These are phyloP conservation scores for Discostella stelligera DNA, from an alignment of 352 stramenopile genomes.

Conservation along the genomic window DNA sequence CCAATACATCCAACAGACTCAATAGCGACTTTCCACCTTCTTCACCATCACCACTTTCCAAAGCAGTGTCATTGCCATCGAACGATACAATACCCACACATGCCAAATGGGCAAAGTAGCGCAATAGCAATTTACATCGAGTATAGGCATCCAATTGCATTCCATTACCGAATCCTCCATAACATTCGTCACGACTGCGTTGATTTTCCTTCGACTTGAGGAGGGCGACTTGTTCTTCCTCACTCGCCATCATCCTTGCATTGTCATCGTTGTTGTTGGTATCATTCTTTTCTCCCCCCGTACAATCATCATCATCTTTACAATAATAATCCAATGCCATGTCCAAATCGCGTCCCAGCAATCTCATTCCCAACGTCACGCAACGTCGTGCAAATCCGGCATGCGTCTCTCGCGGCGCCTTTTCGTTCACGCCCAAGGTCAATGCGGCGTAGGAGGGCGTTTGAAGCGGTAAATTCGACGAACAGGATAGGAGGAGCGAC, in stretches of 20 bases:
- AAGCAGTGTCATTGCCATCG: background rate
- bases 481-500: slow-evolving; percentile 56
- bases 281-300: background rate
- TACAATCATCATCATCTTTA: background rate
- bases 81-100: slow-evolving; percentile 54
- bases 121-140: slow-evolving; percentile 57
- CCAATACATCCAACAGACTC: slow-evolving; percentile 53
- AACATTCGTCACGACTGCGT: slow-evolving; percentile 19
- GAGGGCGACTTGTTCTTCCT: slow-evolving; percentile 13
- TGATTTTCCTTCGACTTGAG: slow-evolving; percentile 27
- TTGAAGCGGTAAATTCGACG: slow-evolving; percentile 60
- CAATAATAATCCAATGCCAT: slow-evolving; percentile 22
- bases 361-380: slow-evolving; percentile 48
- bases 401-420: slow-evolving; percentile 40
- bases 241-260: slow-evolving; percentile 6
- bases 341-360: slow-evolving; percentile 66
- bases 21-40: slow-evolving; percentile 25
- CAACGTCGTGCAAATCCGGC: slow-evolving; percentile 58
- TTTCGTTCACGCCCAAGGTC: slow-evolving; percentile 62
- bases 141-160: slow-evolving; percentile 47
- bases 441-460: slow-evolving; percentile 71
- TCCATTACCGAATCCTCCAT: slow-evolving; percentile 32
- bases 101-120: slow-evolving; percentile 70
- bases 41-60: background rate
- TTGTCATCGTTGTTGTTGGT: background rate